Conservation (phyloP, 1,284 basidiomycete species). For the Cystobasidium sp. region DNA sequence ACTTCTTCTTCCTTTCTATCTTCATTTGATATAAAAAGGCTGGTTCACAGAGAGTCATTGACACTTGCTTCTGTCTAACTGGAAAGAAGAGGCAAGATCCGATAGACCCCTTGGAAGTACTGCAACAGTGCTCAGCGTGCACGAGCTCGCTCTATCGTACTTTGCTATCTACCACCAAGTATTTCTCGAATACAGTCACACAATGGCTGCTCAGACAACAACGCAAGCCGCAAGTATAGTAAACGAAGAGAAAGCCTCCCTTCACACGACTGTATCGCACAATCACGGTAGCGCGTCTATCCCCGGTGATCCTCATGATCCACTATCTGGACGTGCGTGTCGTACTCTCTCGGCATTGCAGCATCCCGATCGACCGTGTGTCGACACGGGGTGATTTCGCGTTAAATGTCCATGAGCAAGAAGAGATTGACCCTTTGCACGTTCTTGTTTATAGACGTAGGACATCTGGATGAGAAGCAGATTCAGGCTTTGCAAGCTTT, state of each 20-base stretch:
- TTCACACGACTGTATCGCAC: background rate
- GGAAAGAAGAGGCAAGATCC: too few relatives aligned
- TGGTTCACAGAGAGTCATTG: too few relatives aligned
- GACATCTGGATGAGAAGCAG: constrained; percentile 35
- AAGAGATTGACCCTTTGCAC: too few relatives aligned
- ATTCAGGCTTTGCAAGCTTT: constrained; percentile 33
- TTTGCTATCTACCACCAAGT: too few relatives aligned
- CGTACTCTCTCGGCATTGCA: background rate
- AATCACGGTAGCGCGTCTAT: background rate
- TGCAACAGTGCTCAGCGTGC: too few relatives aligned
- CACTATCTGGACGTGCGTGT: constrained; percentile 19
- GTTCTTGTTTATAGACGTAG: constrained; percentile 12
- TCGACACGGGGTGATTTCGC: too few relatives aligned
- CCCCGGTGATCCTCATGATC: background rate
- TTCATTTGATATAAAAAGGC: too few relatives aligned
- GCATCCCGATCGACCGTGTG: background rate
- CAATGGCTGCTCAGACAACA: background rate
- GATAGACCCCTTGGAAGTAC: too few relatives aligned
- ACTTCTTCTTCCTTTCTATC: too few relatives aligned
- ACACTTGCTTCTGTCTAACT: too few relatives aligned
- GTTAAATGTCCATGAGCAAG: background rate
- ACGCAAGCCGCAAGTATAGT: background rate
- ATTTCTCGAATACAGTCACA: background rate
- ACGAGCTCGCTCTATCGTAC: too few relatives aligned
- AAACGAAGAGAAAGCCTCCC: background rate